Evolutionary conservation across 495 filamentous ascomycete genomes (phyloP), one percentile per base, ranked within the genome.

Genomic region (Neurospora discreta): DNA sequence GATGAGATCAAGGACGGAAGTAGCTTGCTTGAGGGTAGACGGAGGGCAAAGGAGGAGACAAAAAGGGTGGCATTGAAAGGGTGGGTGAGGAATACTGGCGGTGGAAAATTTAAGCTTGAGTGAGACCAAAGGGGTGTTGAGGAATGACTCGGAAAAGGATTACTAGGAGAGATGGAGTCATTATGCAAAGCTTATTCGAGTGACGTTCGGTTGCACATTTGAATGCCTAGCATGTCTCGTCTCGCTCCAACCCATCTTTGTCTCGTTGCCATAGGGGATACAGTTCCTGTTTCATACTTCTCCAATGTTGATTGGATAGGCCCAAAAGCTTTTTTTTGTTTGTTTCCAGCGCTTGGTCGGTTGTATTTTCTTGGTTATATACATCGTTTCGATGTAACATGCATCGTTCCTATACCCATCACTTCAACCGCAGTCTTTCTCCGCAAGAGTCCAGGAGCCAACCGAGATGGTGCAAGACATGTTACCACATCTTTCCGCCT

Each of bases 31-130:
- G 73, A 69, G 23, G 74, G 71, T 0, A 78, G 90, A 71, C 80
- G 79, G 65, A 44, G 42, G 30, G 86, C 87, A 0, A 91, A 91
- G 74, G 74, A 79, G 5, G 82, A 85, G n/a, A 85, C 83, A 5
- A 84, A 82, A 52, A 71, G 71, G 11, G 72, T 78, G 16, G 85
- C 84, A 9, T 73, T 92, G 73, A 83, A 81, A 30, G 86, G 87
- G 0, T 92, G 90, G 90, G 75, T 85, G 5, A 79, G 80, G 69
- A 92, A 92, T 76, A 73, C 73, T 10, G 88, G 88, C 3, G 90
- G 89, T 74, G 87, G 86, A 10, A 74, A 39, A 3, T 86, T 85
- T 39, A 71, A 36, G 18, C 71, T 83, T 65, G 52, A 36, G 52
- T 65, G 5, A n/a, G 33, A 8, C 33, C 4, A 65, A 8, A 30